Evolutionary conservation across 2,329 filamentous ascomycete genomes (phyloP), one percentile per base, ranked within the genome.

Genomic region (Fusarium subtropicale): DNA sequence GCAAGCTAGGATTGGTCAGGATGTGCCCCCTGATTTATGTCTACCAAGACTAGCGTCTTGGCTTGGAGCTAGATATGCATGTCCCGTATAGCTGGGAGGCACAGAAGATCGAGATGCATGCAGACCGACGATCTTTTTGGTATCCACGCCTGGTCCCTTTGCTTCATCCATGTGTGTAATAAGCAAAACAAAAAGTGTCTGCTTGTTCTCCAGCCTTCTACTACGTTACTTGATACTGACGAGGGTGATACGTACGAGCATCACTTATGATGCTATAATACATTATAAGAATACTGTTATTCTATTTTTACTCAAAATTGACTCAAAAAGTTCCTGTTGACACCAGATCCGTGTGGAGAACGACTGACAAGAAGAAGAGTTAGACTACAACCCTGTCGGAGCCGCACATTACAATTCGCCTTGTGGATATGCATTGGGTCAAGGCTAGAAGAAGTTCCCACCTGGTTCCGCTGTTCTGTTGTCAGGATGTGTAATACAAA

Each of bases 61-160:
- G 34, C 8, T 12, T 28, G 38, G 38, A 53, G 55, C 71, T 74
- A 74, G 33, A 63, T 59, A 67, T 63, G 72, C 72, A 74, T 60
- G 70, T 62, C 51, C 70, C 68, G 72, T 73, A 63, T 71, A 74
- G 65, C 60, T 60, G 64, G 55, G 52, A 71, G 69, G 56, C 54
- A 57, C 64, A 60, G 51, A 50, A 68, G 60, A 73, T 71, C 68
- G 65, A 64, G 52, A 70, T 74, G 60, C 52, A 73, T 60, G 63
- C 64, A 68, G 46, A 57, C 63, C 20, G 57, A 60, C 58, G 66
- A 69, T 69, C 66, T 44, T 51, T 39, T 53, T 47, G 36, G 34
- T 56, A 59, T 52, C 64, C 71, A 62, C 41, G 56, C 52, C 57
- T 22, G 34, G 45, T 38, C 38, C 42, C 41, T 28, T 47, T 51